Evolutionary conservation across 257 asterid genomes (phyloP).

Genomic region (Solanum tarijense): DNA sequence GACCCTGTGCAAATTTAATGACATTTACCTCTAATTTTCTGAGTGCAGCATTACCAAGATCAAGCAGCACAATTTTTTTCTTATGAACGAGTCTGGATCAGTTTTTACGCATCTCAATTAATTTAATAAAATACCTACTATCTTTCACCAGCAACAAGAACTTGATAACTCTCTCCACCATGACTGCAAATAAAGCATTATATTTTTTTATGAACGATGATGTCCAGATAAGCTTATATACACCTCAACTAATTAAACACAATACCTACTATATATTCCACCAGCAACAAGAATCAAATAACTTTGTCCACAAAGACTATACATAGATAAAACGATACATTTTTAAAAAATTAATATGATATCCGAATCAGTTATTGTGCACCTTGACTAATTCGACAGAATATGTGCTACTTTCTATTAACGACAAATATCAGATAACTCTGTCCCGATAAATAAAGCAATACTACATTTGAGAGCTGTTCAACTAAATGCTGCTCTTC

Average conservation of each 20-base stretch:
- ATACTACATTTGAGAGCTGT: constrained; percentile 51
- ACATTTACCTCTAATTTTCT: constrained; percentile 47
- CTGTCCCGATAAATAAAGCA: constrained; percentile 11
- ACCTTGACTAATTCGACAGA: not conserved
- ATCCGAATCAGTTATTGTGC: rapidly evolving
- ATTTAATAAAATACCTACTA: too few species aligned
- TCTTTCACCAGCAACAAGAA: rapidly evolving
- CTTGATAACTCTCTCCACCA: not conserved
- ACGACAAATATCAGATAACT: too few species aligned
- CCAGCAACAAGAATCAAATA: not conserved
- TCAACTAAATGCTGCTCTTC: constrained; percentile 49
- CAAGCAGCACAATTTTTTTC: constrained; percentile 34
- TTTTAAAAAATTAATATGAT: too few species aligned
- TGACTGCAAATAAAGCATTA: constrained; percentile 24
- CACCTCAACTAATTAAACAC: too few species aligned
- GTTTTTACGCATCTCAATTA: not conserved
- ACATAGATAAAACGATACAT: not conserved
- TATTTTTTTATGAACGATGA: constrained; percentile 8
- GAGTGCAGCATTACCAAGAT: constrained; percentile 50
- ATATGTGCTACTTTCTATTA: too few species aligned
- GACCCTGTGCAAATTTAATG: constrained; percentile 30
- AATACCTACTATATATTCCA: not conserved
- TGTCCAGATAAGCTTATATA: too few species aligned
- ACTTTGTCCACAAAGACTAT: not conserved
- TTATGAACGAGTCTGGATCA: rapidly evolving